These are phyloP conservation scores for Millerago galiae DNA, from an alignment of 805 yeast species.

Conservation along the genomic window DNA sequence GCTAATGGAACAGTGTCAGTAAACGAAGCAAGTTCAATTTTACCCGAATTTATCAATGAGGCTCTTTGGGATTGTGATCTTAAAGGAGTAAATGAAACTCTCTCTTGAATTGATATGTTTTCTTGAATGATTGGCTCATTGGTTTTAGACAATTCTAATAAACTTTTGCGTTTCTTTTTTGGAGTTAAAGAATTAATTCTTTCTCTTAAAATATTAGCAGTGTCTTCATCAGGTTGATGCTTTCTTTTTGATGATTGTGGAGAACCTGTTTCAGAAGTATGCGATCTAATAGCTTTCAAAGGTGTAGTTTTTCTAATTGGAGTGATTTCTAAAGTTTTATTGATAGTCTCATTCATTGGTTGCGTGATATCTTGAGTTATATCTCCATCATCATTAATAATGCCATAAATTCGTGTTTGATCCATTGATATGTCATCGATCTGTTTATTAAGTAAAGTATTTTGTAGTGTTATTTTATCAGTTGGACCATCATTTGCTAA, in stretches of 20 bases:
- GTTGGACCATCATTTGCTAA: slow-evolving; percentile 6
- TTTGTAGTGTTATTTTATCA: slow-evolving; percentile 15
- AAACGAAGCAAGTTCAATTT: slow-evolving; percentile 11
- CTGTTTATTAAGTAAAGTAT: slow-evolving; percentile 16
- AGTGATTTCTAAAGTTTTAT: not conserved
- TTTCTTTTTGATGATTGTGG: slow-evolving; percentile 23
- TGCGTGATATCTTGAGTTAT: slow-evolving; percentile 1
- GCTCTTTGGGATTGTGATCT: slow-evolving; percentile 12
- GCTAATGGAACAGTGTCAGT: slow-evolving; percentile 18
- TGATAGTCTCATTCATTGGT: slow-evolving; percentile 10
- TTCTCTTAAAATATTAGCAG: slow-evolving; percentile 15
- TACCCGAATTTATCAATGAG: slow-evolving; percentile 12
- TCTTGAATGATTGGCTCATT: not conserved
- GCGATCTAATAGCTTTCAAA: slow-evolving; percentile 21
- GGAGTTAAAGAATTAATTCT: slow-evolving; percentile 23
- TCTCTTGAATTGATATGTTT: slow-evolving; percentile 12
- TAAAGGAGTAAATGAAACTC: slow-evolving; percentile 22
- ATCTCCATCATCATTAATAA: not conserved
- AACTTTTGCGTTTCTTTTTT: slow-evolving; percentile 14
- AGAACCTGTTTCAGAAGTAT: slow-evolving; percentile 25
- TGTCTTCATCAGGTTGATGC: slow-evolving; percentile 3
- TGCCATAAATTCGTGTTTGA: slow-evolving; percentile 13
- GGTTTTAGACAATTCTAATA: not conserved
- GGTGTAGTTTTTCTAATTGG: slow-evolving; percentile 13
- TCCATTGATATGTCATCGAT: slow-evolving; percentile 13